Evolutionary conservation across 352 stramenopile genomes (phyloP).

Genomic region (Globisporangium lucens): DNA sequence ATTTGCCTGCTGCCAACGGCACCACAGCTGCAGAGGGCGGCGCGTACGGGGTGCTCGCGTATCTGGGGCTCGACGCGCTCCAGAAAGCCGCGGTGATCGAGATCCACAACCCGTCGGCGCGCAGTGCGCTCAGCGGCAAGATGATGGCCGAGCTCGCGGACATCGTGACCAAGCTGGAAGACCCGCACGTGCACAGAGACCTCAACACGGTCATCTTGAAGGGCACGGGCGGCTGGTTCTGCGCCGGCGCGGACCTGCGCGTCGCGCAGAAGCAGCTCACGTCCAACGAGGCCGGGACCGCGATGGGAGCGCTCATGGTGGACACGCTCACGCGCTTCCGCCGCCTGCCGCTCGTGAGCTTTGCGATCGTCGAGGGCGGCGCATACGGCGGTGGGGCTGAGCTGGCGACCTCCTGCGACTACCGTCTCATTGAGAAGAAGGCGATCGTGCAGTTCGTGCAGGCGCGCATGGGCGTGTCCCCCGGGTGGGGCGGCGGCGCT

Average conservation of each 20-base stretch:
- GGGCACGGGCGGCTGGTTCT: constrained; percentile 74
- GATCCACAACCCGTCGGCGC: constrained; percentile 61
- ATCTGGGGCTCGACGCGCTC: constrained; percentile 24
- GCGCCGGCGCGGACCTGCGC: constrained; percentile 74
- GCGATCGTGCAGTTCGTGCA: constrained; percentile 87
- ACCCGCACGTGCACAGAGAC: constrained; percentile 38
- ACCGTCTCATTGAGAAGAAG: constrained; percentile 55
- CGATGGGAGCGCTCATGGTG: constrained; percentile 75
- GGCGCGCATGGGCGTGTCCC: constrained; percentile 75
- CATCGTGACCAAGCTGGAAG: constrained; percentile 57
- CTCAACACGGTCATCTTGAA: constrained; percentile 66
- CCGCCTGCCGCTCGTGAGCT: constrained; percentile 73
- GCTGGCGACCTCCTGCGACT: constrained; percentile 80
- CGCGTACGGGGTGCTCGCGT: constrained; percentile 1
- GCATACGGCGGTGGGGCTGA: constrained; percentile 85
- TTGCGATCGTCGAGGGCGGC: constrained; percentile 74
- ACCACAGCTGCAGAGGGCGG: background rate
- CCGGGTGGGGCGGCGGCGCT: constrained; percentile 78
- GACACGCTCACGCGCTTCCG: constrained; percentile 69
- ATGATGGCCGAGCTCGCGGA: constrained; percentile 89
- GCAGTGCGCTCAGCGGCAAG: constrained; percentile 78
- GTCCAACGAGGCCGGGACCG: constrained; percentile 53
- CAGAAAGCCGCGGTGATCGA: constrained; percentile 57
- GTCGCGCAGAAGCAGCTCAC: constrained; percentile 77
- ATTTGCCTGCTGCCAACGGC: constrained; percentile 22